Base-by-base conservation (phyloP, 169 alveolate genomes). In the Plasmodium gonderi region DNA sequence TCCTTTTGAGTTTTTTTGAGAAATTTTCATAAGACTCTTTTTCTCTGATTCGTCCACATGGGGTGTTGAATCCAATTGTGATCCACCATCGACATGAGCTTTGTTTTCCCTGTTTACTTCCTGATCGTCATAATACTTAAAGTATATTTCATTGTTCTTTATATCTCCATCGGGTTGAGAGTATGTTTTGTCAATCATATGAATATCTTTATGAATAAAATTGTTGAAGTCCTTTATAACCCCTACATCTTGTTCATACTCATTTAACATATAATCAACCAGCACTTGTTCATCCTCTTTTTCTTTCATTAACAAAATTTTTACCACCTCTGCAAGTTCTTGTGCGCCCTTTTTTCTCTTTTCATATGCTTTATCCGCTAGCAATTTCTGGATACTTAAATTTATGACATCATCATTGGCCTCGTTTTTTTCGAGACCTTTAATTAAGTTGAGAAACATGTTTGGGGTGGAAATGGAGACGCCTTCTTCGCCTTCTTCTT, bases 321-420 rank as follows among this genome's bases (percentile, higher is more conserved):
- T 85, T 33, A 85, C 49, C 5, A 40, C 64, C 20, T 85, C 92
- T 0, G 92, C 92, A 14, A 85, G 26, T 51, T 85, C 92, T 49
- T 85, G 92, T 26, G 92, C 92, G 1, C 92, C 92, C 23, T 85
- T 74, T 51, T 85, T 85, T 42, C 92, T 85, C 79, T 85, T 85
- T n/a, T 85, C 92, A 23, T 85, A 85, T 33, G 92, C 68, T 75
- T 85, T 85, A 65, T 85, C 92, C 14, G 78, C 92, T 38, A 85
- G 47, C n/a, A 85, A 40, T 75, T 38, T 85, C 9, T 85, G 92
- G 20, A 76, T 85, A 23, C 33, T 85, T 20, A 51, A n/a, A 20
- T 54, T 85, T 60, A 85, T 76, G 8, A 85, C 49, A 65, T 85
- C 79, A 29, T 85, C 92, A 17, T 85, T 75, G 36, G 77, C 92